A percentile compares a stretch with the other conserved stretches of the same genome.
These are phyloP conservation scores for Mucor saturninus DNA, from an alignment of 371 early-diverging fungal species.

Conservation along the genomic window DNA sequence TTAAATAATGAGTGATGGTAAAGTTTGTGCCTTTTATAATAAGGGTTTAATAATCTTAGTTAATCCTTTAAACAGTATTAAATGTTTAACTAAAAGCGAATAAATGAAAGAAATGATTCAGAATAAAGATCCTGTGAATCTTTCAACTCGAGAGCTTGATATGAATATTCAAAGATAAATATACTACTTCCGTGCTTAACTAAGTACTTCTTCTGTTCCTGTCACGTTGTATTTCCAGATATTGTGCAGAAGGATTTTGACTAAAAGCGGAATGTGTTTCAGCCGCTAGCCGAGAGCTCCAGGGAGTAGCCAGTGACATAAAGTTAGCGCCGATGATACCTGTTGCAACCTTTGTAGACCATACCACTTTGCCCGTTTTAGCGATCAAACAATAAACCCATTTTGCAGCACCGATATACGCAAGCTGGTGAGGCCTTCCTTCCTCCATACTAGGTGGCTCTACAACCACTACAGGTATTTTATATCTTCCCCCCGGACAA, in stretches of 20 bases:
- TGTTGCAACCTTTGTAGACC: slow-evolving; percentile 22
- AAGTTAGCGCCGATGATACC: slow-evolving; percentile 21
- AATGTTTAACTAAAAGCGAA: no score
- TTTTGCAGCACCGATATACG: slow-evolving; percentile 32
- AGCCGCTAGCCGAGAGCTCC: slow-evolving; percentile 34
- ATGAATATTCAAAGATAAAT: no score
- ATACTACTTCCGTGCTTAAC: no score
- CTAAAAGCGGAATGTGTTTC: slow-evolving; percentile 34
- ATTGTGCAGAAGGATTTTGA: slow-evolving; percentile 23
- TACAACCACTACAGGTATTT: slow-evolving; percentile 27
- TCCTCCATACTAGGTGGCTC: slow-evolving; percentile 19
- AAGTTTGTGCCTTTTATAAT: no score
- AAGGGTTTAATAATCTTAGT: no score
- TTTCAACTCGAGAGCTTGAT: no score
- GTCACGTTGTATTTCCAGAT: no score
- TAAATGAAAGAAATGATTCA: no score
- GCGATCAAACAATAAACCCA: slow-evolving; percentile 34
- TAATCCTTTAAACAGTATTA: no score
- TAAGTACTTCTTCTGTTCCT: no score
- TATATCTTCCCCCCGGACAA: slow-evolving; percentile 36
- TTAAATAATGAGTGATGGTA: no score
- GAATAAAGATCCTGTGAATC: no score
- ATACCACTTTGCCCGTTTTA: slow-evolving; percentile 25
- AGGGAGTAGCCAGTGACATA: slow-evolving; percentile 34
- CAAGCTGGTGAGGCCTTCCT: slow-evolving; percentile 10